Evolutionary conservation across 768 basidiomycete genomes (phyloP).

Genomic region (Asterophora lycoperdoides): DNA sequence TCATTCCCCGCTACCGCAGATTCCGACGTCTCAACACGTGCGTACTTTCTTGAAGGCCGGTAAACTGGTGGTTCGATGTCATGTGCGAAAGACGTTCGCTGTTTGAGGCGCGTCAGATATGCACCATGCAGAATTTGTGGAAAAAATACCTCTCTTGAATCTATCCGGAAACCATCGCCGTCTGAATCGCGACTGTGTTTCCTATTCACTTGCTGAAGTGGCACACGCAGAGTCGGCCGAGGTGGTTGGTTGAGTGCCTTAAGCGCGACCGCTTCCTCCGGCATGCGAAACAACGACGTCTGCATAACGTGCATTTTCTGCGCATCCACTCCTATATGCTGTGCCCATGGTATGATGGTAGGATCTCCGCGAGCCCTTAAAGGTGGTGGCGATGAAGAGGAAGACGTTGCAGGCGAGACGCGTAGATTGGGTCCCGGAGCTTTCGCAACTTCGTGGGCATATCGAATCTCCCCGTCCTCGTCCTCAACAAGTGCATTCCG

Average conservation of each 20-base stretch:
- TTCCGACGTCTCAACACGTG: slow-evolving; percentile 63
- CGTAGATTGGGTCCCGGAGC: slow-evolving; percentile 17
- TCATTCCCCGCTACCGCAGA: slow-evolving; percentile 66
- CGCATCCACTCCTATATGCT: slow-evolving; percentile 72
- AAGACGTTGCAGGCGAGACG: slow-evolving; percentile 29
- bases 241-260: slow-evolving; percentile 46
- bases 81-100: slow-evolving; percentile 81
- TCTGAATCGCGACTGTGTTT: slow-evolving; percentile 81
- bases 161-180: slow-evolving; percentile 58
- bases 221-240: slow-evolving; percentile 30
- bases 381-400: slow-evolving; percentile 31
- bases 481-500: slow-evolving; percentile 51
- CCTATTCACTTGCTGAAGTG: slow-evolving; percentile 42
- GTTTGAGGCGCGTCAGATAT: slow-evolving; percentile 7
- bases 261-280: slow-evolving; percentile 67
- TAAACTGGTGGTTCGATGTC: slow-evolving; percentile 63
- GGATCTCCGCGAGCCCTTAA: slow-evolving; percentile 36
- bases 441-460: slow-evolving; percentile 39
- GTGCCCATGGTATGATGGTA: slow-evolving; percentile 65
- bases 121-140: background rate
- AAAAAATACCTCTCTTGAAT: slow-evolving; percentile 53
- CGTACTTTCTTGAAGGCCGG: slow-evolving; percentile 77
- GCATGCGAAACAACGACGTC: slow-evolving; percentile 74
- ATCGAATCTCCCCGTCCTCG: slow-evolving; percentile 47
- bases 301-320: slow-evolving; percentile 95